A percentile compares a stretch with the other conserved stretches of the same genome.
These are phyloP conservation scores for Rhizopogon vulgaris DNA, from an alignment of 768 basidiomycete genomes.

Conservation along the genomic window DNA sequence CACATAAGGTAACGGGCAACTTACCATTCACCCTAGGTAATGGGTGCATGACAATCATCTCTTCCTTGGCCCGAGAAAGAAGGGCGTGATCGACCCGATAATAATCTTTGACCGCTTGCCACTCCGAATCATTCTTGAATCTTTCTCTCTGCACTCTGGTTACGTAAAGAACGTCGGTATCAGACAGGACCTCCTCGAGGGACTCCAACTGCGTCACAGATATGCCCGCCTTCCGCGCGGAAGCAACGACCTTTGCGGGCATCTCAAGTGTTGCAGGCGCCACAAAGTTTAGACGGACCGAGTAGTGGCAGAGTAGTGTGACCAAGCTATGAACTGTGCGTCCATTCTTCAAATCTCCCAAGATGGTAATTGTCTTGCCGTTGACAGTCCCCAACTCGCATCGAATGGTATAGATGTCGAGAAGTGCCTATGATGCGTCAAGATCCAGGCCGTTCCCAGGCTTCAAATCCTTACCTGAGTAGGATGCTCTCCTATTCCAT, in stretches of 20 bases:
- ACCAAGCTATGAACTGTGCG: conserved; percentile 96
- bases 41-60: conserved; percentile 99
- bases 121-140: conserved; percentile 75
- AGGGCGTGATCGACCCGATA: conserved; percentile 94
- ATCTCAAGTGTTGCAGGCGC: conserved; percentile 81
- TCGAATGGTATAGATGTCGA: conserved; percentile 92
- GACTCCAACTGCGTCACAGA: conserved; percentile 75
- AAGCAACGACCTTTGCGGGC: conserved; percentile 79
- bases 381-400: conserved; percentile 98
- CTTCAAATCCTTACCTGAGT: conserved; percentile 58
- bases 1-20: conserved; percentile 14
- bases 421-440: conserved; percentile 47
- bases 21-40: conserved; percentile 84
- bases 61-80: conserved; percentile 87
- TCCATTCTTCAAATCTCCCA: conserved; percentile 97
- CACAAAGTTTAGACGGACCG: conserved; percentile 93
- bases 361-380: conserved; percentile 84
- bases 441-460: conserved; percentile 2
- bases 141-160: conserved; percentile 96
- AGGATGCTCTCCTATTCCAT: conserved; percentile 96
- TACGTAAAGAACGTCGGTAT: conserved; percentile 96
- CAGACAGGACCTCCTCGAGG: conserved; percentile 85
- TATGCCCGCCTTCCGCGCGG: conserved; percentile 79
- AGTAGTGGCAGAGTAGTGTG: conserved; percentile 84
- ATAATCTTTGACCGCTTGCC: conserved; percentile 85